Conservation (phyloP, 495 filamentous ascomycete species). For the Aspergillus sclerotioniger region DNA sequence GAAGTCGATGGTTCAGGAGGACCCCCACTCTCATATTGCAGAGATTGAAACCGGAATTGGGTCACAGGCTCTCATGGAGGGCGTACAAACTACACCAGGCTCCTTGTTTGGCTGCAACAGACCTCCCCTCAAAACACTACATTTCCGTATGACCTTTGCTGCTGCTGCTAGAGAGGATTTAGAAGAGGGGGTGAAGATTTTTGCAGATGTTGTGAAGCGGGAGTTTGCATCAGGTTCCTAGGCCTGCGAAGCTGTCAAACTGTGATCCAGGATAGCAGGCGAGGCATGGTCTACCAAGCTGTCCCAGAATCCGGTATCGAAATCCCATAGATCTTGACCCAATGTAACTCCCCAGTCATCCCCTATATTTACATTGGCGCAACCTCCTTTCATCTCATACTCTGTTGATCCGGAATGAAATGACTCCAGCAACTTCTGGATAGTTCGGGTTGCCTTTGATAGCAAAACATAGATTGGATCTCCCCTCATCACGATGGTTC, state of each 20-base stretch:
- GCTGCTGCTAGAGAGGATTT: constrained; percentile 8
- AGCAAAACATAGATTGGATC: constrained; percentile 38
- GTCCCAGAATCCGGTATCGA: constrained; percentile 34
- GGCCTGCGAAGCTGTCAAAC: too few species aligned
- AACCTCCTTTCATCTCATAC: not conserved
- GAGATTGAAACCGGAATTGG: too few species aligned
- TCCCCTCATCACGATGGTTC: constrained; percentile 30
- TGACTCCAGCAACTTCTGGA: constrained; percentile 33
- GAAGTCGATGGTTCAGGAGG: too few species aligned
- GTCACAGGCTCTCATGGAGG: too few species aligned
- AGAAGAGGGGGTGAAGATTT: constrained; percentile 9
- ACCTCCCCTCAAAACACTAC: not conserved
- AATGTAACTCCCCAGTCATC: constrained; percentile 32
- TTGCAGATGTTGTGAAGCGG: constrained; percentile 1
- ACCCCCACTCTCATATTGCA: too few species aligned
- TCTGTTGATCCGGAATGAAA: constrained; percentile 18
- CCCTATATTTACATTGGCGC: constrained; percentile 13
- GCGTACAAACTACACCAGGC: constrained; percentile 1
- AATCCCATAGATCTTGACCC: constrained; percentile 34
- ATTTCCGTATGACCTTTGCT: constrained; percentile 17
- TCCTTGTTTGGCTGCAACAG: not conserved
- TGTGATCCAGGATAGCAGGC: not conserved
- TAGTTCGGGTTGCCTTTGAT: constrained; percentile 30
- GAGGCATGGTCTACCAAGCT: constrained; percentile 35
- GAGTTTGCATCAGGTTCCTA: constrained; percentile 1